phyloP scores from a whole-genome alignment of 257 asterid species.

The Scutellaria baicalensis region DNA sequence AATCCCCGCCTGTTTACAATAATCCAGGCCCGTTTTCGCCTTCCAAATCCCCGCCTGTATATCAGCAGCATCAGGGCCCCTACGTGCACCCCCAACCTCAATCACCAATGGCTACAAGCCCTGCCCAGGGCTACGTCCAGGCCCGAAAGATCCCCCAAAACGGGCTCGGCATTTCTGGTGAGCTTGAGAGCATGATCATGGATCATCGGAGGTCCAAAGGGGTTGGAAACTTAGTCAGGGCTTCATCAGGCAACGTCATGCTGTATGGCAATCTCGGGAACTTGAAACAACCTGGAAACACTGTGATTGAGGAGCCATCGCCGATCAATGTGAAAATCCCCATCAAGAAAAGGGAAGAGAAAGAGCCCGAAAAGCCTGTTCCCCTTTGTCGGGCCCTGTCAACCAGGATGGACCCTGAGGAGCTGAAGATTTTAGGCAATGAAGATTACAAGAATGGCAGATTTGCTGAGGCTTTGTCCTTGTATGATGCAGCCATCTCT shows the following conservation, averaged over 20 bases:
- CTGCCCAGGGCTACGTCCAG: slow-evolving; percentile 21
- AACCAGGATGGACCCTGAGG: slow-evolving; percentile 87
- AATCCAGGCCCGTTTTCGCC: slow-evolving; percentile 10
- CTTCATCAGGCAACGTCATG: slow-evolving; percentile 66
- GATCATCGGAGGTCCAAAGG: slow-evolving; percentile 54
- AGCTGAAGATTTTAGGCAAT: slow-evolving; percentile 80
- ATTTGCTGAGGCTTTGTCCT: slow-evolving; percentile 81
- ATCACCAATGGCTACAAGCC: slow-evolving; percentile 23
- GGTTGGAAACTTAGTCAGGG: slow-evolving; percentile 41
- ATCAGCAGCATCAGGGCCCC: slow-evolving; percentile 22
- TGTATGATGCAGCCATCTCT: slow-evolving; percentile 91
- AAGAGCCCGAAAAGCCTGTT: slow-evolving; percentile 33
- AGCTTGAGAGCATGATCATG: slow-evolving; percentile 63
- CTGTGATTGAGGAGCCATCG: not conserved
- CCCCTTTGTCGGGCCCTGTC: slow-evolving; percentile 83
- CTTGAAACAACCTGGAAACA: slow-evolving; percentile 41
- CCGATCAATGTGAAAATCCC: not conserved
- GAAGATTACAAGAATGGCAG: slow-evolving; percentile 94
- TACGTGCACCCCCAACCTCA: not conserved
- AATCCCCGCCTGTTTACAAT: slow-evolving; percentile 27
- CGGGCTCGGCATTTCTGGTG: slow-evolving; percentile 50
- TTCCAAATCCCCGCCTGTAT: slow-evolving; percentile 30
- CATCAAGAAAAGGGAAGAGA: slow-evolving; percentile 41
- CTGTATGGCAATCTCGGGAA: slow-evolving; percentile 58
- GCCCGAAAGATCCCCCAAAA: slow-evolving; percentile 33